Evolutionary conservation across 2,329 filamentous ascomycete species (phyloP), one percentile per base, ranked within the genome.

Genomic region (Dendryphion nanum): DNA sequence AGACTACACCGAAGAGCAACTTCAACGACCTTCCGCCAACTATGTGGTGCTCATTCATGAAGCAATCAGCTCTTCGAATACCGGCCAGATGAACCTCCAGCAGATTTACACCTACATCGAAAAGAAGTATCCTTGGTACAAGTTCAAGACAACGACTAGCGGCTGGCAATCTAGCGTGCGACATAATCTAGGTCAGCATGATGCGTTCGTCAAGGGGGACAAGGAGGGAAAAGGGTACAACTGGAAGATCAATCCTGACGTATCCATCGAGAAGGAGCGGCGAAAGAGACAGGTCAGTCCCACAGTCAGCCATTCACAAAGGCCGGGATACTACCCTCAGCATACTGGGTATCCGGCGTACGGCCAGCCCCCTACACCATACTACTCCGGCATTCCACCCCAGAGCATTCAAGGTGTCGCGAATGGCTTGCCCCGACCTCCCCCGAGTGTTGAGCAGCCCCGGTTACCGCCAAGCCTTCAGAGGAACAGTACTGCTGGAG

Each of bases 1-100:
- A 35, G 83, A 85, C 51, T 74, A 84, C 59, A 87, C 84, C 1
- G 80, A 83, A 23, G 86, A 89, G 55, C 83, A 89, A 64, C 71
- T 89, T 35, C 79, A 81, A 41, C 86, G 87, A 63, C 81, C 81
- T 2, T 73, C 72, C 4, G 74, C 77, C 43, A 82, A 81, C 21
- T 84, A 83, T 51, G 78, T 81, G 6, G 74, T 80, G 18, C 71
- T 83, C 29, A 80, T 83, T 37, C 79, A 82, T 49, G 79, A 83
- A 55, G 75, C 76, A 12, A 72, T 84, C 19, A 74, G 76, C 2
- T 74, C 78, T 24, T 74, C 78, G 24, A 68, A 68, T 18, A 75
- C 68, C 15, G 71, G 71, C 5, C 73, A 76, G 40, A 79, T 83
- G 69, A 81, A 81, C 32, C 65, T 84, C 19, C 81, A 82, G 53